Evolutionary conservation across 2,329 filamentous ascomycete species (phyloP).

Genomic region (Arthroderma uncinatum): DNA sequence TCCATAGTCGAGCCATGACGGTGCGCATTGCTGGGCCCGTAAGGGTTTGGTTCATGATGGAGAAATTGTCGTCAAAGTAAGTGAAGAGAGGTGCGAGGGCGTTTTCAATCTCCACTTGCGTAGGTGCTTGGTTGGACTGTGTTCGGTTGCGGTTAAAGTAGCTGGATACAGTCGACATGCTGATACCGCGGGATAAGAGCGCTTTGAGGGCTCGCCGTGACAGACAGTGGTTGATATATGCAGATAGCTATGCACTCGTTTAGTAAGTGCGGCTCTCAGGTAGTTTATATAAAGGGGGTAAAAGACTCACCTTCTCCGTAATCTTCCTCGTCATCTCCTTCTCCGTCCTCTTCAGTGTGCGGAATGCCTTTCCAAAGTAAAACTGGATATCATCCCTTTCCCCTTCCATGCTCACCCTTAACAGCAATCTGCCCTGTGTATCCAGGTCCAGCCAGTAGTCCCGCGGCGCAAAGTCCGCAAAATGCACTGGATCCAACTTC

Average conservation of each 20-base stretch:
- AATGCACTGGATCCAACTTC: slow-evolving; percentile 95
- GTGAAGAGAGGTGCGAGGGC: slow-evolving; percentile 75
- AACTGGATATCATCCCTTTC: slow-evolving; percentile 98
- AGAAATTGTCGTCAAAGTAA: slow-evolving; percentile 98
- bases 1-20: slow-evolving; percentile 97
- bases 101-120: slow-evolving; percentile 63
- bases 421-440: slow-evolving; percentile 77
- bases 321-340: slow-evolving; percentile 97
- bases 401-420: slow-evolving; percentile 96
- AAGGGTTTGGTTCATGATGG: slow-evolving; percentile 94
- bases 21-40: slow-evolving; percentile 95
- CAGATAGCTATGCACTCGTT: slow-evolving; percentile 54
- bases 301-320: slow-evolving; percentile 70
- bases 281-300: neutral
- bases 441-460: slow-evolving; percentile 98
- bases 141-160: slow-evolving; percentile 47
- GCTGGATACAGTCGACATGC: slow-evolving; percentile 62
- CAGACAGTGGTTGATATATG: slow-evolving; percentile 82
- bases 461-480: slow-evolving; percentile 85
- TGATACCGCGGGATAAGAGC: slow-evolving; percentile 61
- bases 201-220: slow-evolving; percentile 68
- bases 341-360: slow-evolving; percentile 87
- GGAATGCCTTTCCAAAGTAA: slow-evolving; percentile 94
- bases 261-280: neutral
- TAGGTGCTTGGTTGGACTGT: slow-evolving; percentile 45